These are phyloP conservation scores for Chalara sp. DNA, from an alignment of 2,329 filamentous ascomycete genomes.

Conservation along the genomic window DNA sequence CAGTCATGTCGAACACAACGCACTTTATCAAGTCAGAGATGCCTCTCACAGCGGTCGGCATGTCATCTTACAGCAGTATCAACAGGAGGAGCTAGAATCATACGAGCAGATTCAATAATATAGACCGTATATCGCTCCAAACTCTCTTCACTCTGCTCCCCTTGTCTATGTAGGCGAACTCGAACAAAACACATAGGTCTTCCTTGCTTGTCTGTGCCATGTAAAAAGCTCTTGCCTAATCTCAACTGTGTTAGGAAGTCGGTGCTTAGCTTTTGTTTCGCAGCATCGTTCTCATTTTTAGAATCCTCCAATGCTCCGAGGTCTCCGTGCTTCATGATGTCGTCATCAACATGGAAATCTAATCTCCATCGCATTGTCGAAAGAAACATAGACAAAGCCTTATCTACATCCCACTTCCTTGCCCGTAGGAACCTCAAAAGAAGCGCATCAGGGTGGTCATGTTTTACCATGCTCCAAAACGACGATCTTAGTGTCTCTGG, in stretches of 20 bases:
- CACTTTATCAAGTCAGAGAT: conserved; percentile 45
- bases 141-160: conserved; percentile 74
- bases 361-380: conserved; percentile 90
- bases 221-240: conserved; percentile 88
- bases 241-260: conserved; percentile 81
- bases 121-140: conserved; percentile 89
- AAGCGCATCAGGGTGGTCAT: conserved; percentile 85
- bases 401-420: conserved; percentile 93
- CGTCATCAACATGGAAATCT: conserved; percentile 83
- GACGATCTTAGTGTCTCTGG: conserved; percentile 74
- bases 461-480: conserved; percentile 92
- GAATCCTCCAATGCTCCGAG: conserved; percentile 55
- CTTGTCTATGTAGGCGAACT: conserved; percentile 72
- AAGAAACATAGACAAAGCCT: conserved; percentile 88
- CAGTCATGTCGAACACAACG: conserved; percentile 92
- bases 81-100: conserved; percentile 70
- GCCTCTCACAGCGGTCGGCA: background rate
- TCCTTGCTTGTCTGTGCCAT: conserved; percentile 77
- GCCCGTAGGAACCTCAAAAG: conserved; percentile 77
- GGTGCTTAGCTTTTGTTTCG: conserved; percentile 56
- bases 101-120: conserved; percentile 86
- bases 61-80: conserved; percentile 76
- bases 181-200: conserved; percentile 83
- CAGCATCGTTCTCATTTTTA: conserved; percentile 44
- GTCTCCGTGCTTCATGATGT: conserved; percentile 76